Percentiles rank a stretch among this genome's conserved stretches.
These are phyloP conservation scores for Dioscorea dumetorum DNA, from an alignment of 106 monocot species.

Conservation along the genomic window DNA sequence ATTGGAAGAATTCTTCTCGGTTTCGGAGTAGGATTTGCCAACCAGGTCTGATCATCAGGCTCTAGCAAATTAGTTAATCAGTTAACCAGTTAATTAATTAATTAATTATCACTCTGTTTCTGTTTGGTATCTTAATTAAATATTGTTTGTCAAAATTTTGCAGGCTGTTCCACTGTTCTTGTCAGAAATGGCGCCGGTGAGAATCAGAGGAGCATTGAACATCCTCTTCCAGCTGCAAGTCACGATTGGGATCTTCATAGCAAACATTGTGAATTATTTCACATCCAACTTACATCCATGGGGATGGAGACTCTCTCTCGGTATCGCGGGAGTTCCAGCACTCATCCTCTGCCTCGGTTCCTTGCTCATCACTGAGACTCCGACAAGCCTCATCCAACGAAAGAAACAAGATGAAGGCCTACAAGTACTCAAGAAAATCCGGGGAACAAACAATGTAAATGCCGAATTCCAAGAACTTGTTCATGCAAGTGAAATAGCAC, in stretches of 20 bases:
- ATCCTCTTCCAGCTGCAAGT: background rate
- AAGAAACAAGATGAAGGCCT: background rate
- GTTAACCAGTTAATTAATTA: no score
- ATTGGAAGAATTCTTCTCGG: conserved; percentile 41
- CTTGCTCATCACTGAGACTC: background rate
- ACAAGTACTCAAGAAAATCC: background rate
- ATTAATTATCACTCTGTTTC: no score
- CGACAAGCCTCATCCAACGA: background rate
- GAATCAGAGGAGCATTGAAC: background rate
- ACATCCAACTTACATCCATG: background rate
- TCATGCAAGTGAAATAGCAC: background rate
- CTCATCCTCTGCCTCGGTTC: background rate
- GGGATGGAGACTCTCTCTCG: background rate
- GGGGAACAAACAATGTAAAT: background rate
- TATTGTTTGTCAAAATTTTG: background rate
- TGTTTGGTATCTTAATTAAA: no score
- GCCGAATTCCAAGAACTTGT: background rate
- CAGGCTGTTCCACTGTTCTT: background rate
- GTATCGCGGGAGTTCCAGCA: background rate
- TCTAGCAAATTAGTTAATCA: no score
- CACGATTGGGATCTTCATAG: background rate
- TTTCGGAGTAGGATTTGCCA: conserved; percentile 43
- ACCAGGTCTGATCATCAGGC: conserved; percentile 9
- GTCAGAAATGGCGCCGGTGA: background rate
- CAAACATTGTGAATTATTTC: background rate